Conservation (phyloP, 106 monocot genomes). For the Allium sativum region DNA sequence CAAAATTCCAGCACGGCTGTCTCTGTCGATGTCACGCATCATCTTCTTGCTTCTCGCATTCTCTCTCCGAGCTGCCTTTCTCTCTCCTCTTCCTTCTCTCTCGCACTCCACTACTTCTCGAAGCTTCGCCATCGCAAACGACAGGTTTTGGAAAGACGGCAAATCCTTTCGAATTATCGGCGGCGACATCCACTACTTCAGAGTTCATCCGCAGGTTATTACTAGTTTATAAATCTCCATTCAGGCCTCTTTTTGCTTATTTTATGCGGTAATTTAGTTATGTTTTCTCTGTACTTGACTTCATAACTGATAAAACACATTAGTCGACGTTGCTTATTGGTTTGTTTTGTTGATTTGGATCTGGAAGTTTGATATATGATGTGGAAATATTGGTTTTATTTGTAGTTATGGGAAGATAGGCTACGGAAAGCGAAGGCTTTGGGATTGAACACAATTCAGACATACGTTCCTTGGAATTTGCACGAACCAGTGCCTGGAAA, state of each 20-base stretch:
- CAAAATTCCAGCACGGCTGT: background rate
- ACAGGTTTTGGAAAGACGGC: conserved; percentile 76
- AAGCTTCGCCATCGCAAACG: conserved; percentile 61
- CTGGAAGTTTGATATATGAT: too few species aligned
- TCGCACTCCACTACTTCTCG: conserved; percentile 4
- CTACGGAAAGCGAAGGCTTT: conserved; percentile 83
- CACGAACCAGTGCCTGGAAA: conserved; percentile 71
- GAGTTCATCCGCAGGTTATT: conserved; percentile 66
- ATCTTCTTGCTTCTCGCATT: conserved; percentile 14
- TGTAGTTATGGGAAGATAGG: conserved; percentile 91
- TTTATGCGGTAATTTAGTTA: too few species aligned
- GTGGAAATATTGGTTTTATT: background rate
- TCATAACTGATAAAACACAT: background rate
- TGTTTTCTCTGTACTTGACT: background rate
- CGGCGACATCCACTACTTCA: conserved; percentile 93
- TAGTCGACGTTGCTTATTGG: too few species aligned
- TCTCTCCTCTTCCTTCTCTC: conserved; percentile 6
- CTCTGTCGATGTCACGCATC: conserved; percentile 12
- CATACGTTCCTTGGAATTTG: conserved; percentile 96
- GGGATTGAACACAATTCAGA: conserved; percentile 94
- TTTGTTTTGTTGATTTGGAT: background rate
- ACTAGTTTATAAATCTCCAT: background rate
- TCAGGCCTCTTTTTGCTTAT: background rate
- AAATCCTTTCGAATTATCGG: conserved; percentile 76
- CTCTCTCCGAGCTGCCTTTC: conserved; percentile 3